A percentile compares a stretch with the other conserved stretches of the same genome.
These are phyloP conservation scores for Spinacia oleracea DNA, from an alignment of 179 eudicot genomes.

Conservation along the genomic window DNA sequence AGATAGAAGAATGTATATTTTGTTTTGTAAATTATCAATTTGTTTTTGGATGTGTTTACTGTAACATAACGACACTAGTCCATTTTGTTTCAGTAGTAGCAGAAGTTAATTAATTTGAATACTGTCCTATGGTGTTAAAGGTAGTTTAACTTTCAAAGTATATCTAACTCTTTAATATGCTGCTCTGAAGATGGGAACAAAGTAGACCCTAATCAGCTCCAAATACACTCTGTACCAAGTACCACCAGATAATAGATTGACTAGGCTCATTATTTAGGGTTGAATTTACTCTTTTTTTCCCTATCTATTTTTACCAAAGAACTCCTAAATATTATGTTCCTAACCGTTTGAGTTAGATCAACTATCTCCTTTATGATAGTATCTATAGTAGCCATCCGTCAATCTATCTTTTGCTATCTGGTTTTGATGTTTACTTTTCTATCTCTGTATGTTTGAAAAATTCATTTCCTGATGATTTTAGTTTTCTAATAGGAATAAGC, in stretches of 20 bases:
- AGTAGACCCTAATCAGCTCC: background rate
- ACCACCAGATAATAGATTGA: background rate
- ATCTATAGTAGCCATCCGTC: background rate
- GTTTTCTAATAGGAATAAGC: slow-evolving; percentile 19
- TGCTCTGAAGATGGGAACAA: background rate
- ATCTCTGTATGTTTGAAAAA: background rate
- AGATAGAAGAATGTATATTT: background rate
- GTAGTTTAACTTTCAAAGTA: background rate
- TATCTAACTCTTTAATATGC: background rate
- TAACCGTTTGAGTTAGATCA: background rate
- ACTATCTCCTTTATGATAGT: background rate
- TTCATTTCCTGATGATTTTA: background rate
- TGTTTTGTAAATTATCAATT: background rate
- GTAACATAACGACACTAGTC: background rate
- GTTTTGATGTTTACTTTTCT: background rate
- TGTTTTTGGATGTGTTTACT: background rate
- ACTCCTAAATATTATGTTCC: background rate
- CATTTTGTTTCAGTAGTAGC: background rate
- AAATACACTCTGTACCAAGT: background rate
- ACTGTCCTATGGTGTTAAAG: background rate
- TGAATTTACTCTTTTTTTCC: background rate
- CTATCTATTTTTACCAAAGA: background rate
- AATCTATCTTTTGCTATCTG: background rate
- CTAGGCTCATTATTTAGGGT: background rate
- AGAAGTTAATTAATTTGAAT: background rate